These are phyloP conservation scores for Curvularia verruculosa DNA, from an alignment of 2,329 filamentous ascomycete species.

Conservation along the genomic window DNA sequence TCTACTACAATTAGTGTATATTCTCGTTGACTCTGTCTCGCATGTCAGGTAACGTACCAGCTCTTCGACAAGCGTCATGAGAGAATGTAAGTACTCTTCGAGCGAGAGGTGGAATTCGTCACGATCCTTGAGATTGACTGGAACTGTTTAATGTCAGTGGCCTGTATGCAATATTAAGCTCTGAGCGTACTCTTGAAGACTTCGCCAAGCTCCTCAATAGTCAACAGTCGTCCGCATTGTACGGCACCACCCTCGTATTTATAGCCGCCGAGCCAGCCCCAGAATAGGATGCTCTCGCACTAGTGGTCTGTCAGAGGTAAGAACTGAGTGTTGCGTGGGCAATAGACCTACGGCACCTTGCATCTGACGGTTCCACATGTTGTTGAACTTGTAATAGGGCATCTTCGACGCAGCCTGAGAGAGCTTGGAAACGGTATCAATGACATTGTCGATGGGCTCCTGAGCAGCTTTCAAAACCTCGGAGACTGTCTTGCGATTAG, in stretches of 20 bases:
- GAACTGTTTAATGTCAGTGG: constrained; percentile 63
- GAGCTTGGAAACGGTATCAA: constrained; percentile 72
- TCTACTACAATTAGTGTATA: constrained; percentile 48
- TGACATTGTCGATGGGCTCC: constrained; percentile 71
- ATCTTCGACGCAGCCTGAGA: constrained; percentile 77
- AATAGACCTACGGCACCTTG: constrained; percentile 71
- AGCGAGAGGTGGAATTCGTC: constrained; percentile 96
- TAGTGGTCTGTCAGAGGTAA: constrained; percentile 34
- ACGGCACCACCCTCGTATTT: constrained; percentile 57
- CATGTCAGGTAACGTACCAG: constrained; percentile 57
- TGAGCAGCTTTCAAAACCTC: constrained; percentile 73
- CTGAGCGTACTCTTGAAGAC: constrained; percentile 69
- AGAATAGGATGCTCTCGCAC: constrained; percentile 65
- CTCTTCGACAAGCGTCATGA: constrained; percentile 89
- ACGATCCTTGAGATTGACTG: constrained; percentile 85
- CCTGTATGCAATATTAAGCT: constrained; percentile 4
- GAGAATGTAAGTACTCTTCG: constrained; percentile 91
- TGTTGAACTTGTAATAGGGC: constrained; percentile 98
- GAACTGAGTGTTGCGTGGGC: neutral
- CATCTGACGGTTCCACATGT: constrained; percentile 80
- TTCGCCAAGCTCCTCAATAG: constrained; percentile 83
- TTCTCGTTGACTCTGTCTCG: too few relatives aligned
- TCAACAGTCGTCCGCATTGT: constrained; percentile 71
- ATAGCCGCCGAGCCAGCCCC: constrained; percentile 82
- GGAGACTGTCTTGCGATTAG: constrained; percentile 60